Conservation (phyloP, 805 yeast species). For the Ogataea henricii region DNA sequence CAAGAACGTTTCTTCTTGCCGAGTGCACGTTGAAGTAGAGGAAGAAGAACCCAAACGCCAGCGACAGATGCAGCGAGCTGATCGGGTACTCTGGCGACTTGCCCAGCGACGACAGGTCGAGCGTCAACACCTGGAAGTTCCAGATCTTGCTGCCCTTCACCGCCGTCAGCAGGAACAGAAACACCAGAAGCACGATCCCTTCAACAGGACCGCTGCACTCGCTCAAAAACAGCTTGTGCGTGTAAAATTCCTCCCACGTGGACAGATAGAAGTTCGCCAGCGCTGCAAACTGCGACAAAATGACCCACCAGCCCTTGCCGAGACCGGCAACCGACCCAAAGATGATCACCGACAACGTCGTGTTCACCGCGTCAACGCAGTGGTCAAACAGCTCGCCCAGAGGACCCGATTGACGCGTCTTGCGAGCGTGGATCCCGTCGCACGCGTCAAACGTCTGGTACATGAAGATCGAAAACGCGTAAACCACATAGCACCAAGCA, state of each 20-base stretch:
- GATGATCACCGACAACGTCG: conserved; percentile 75
- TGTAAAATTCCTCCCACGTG: conserved; percentile 96
- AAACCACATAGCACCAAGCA: conserved; percentile 71
- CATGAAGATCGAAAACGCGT: conserved; percentile 81
- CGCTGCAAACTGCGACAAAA: conserved; percentile 70
- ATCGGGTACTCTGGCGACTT: conserved; percentile 32
- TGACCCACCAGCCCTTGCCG: conserved; percentile 64
- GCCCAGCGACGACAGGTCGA: conserved; percentile 42
- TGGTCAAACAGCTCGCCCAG: conserved; percentile 94
- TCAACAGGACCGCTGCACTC: conserved; percentile 93
- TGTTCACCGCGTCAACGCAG: conserved; percentile 65
- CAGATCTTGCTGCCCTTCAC: conserved; percentile 69
- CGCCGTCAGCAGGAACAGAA: conserved; percentile 63
- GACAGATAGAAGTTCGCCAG: conserved; percentile 82
- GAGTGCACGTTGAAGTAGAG: conserved; percentile 65
- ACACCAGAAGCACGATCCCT: conserved; percentile 71
- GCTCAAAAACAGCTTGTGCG: conserved; percentile 76
- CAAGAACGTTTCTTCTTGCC: conserved; percentile 63
- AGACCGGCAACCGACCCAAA: conserved; percentile 76
- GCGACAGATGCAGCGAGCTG: conserved; percentile 45
- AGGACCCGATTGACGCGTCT: conserved; percentile 94
- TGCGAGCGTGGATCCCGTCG: conserved; percentile 93
- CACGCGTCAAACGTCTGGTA: conserved; percentile 96
- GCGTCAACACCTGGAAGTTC: conserved; percentile 43
- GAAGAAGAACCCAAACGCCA: conserved; percentile 54